Conservation (phyloP, 2,329 filamentous ascomycete genomes). For the Didymella arachidicola region DNA sequence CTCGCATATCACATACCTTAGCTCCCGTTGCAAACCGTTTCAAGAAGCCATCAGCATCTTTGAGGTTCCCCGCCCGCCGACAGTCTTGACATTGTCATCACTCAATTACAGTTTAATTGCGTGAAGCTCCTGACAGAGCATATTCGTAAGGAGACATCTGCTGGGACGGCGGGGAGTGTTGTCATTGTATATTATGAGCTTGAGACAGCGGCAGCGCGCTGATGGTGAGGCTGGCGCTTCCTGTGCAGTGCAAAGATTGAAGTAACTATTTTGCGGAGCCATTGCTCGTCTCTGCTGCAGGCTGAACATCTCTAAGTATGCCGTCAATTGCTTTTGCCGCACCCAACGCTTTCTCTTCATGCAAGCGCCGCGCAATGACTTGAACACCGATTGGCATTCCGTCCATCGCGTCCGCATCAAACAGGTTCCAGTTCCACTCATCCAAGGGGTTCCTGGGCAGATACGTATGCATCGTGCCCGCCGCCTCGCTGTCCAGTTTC, state of each 20-base stretch:
- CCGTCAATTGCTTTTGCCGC: slow-evolving; percentile 44
- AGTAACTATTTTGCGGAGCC: background rate
- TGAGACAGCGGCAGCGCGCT: background rate
- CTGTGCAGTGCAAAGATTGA: background rate
- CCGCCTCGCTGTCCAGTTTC: slow-evolving; percentile 48
- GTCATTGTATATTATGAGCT: background rate
- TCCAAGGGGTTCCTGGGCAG: slow-evolving; percentile 60
- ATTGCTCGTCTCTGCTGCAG: background rate
- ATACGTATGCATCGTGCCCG: slow-evolving; percentile 46
- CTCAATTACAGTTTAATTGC: background rate
- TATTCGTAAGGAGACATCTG: background rate
- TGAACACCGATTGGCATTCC: slow-evolving; percentile 51
- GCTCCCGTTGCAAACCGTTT: background rate
- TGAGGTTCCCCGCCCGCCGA: background rate
- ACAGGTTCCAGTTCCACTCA: slow-evolving; percentile 59
- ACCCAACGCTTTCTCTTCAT: slow-evolving; percentile 51
- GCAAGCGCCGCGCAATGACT: slow-evolving; percentile 45
- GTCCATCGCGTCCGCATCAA: slow-evolving; percentile 45
- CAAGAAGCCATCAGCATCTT: background rate
- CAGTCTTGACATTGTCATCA: background rate
- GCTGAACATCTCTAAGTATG: slow-evolving; percentile 8
- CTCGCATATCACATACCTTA: background rate
- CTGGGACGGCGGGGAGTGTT: background rate
- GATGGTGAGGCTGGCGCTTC: background rate
- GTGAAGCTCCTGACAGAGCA: background rate